Evolutionary conservation across 371 early-diverging fungal species (phyloP).

Genomic region (Haplosporangium sp.): DNA sequence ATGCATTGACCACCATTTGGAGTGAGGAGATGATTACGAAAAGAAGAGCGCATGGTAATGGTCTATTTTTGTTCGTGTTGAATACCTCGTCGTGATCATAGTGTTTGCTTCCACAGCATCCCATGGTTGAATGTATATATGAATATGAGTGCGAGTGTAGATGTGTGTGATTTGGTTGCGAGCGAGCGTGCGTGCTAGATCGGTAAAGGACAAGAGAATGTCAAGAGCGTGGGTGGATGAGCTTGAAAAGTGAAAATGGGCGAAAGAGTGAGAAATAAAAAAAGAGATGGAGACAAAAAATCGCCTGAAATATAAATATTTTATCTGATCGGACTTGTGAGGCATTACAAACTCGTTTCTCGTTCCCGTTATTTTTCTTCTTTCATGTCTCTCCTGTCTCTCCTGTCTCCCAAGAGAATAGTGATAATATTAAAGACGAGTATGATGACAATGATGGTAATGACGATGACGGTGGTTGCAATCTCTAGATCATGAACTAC

Average conservation of each 20-base stretch:
- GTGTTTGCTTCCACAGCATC: slow-evolving; percentile 51
- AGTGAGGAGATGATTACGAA: background rate
- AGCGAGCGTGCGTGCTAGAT: background rate
- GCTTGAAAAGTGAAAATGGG: background rate
- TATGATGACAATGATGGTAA: no score
- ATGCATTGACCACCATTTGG: slow-evolving; percentile 1
- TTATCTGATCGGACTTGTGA: no score
- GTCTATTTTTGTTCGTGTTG: background rate
- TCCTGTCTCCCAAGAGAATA: no score
- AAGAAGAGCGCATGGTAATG: background rate
- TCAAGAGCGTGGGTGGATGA: background rate
- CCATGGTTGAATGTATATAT: slow-evolving; percentile 26
- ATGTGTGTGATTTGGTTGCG: slow-evolving; percentile 1
- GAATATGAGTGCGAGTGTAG: background rate
- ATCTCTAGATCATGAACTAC: no score
- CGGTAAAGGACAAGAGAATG: no score
- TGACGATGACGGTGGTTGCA: no score
- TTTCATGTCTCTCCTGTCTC: no score
- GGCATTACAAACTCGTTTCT: no score
- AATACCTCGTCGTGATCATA: slow-evolving; percentile 45
- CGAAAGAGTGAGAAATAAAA: background rate
- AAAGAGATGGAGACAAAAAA: background rate
- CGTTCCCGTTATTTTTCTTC: no score
- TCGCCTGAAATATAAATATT: no score
- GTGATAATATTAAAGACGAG: no score